Evolutionary conservation across 2,329 filamentous ascomycete species (phyloP).

Genomic region (Verticillium dahliae): DNA sequence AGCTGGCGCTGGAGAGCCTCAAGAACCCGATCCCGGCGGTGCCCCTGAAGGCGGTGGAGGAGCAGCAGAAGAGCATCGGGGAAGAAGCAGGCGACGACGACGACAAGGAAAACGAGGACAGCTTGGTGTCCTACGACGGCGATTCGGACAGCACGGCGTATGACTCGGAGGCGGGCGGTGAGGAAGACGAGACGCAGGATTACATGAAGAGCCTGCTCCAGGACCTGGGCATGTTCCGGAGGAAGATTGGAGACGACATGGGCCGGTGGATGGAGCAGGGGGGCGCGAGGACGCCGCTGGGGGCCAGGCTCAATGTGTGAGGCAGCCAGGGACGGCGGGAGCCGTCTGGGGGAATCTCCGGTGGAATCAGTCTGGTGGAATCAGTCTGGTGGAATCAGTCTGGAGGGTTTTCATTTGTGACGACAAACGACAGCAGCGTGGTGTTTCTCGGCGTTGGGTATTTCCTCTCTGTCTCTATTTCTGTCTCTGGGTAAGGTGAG

Average conservation of each 20-base stretch:
- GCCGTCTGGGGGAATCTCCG: no score
- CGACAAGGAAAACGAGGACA: constrained; percentile 33
- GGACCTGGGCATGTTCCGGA: constrained; percentile 73
- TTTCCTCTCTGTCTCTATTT: background rate
- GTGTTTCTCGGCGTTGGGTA: constrained; percentile 6
- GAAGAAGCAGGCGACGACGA: constrained; percentile 19
- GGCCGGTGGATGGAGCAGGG: constrained; percentile 63
- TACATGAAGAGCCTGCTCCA: constrained; percentile 78
- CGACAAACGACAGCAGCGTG: constrained; percentile 9
- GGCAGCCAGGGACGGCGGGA: background rate
- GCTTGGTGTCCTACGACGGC: constrained; percentile 37
- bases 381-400: no score
- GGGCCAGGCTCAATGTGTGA: constrained; percentile 32
- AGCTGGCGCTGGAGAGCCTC: constrained; percentile 76
- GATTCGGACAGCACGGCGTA: constrained; percentile 36
- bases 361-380: no score
- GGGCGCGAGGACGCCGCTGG: constrained; percentile 46
- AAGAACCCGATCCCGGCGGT: constrained; percentile 82
- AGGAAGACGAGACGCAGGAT: constrained; percentile 64
- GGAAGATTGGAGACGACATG: constrained; percentile 81
- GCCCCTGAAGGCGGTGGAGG: background rate
- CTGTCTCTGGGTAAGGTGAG: background rate
- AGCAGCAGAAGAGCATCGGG: constrained; percentile 5
- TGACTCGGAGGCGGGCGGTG: constrained; percentile 28
- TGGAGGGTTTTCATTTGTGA: background rate